These are phyloP conservation scores for Metarhizium robertsii DNA, from an alignment of 2,329 filamentous ascomycete genomes.

Conservation along the genomic window DNA sequence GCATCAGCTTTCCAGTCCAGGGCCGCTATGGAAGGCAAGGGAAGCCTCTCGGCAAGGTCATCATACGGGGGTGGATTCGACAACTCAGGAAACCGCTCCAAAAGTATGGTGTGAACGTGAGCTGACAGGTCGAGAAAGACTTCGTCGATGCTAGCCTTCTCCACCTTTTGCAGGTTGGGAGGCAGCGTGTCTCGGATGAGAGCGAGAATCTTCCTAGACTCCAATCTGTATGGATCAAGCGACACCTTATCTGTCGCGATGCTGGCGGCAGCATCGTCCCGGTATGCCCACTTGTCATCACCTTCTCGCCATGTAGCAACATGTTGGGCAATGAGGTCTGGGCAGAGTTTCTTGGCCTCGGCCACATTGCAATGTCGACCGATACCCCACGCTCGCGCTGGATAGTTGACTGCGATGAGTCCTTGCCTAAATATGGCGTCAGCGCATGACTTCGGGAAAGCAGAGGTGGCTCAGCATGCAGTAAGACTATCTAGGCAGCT, in stretches of 20 bases:
- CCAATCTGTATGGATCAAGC: constrained; percentile 79
- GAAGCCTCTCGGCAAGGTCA: constrained; percentile 61
- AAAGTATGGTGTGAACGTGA: constrained; percentile 65
- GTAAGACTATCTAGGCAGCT: background rate
- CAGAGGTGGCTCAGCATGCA: background rate
- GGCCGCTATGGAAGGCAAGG: constrained; percentile 57
- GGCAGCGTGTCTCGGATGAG: constrained; percentile 68
- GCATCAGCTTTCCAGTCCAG: constrained; percentile 79
- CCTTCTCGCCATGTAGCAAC: constrained; percentile 93
- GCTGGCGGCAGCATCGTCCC: constrained; percentile 66
- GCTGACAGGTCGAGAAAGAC: constrained; percentile 88
- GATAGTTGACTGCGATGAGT: constrained; percentile 93
- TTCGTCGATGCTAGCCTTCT: constrained; percentile 94
- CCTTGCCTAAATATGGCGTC: constrained; percentile 52
- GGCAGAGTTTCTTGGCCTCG: constrained; percentile 82
- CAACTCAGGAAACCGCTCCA: constrained; percentile 71
- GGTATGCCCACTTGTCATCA: constrained; percentile 85
- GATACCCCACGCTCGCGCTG: constrained; percentile 73
- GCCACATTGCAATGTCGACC: constrained; percentile 66
- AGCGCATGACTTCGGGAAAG: background rate
- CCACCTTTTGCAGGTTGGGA: constrained; percentile 57
- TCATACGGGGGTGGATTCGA: constrained; percentile 56
- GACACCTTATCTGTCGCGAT: constrained; percentile 90
- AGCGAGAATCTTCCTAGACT: constrained; percentile 74
- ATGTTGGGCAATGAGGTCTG: constrained; percentile 76